Evolutionary conservation across 2,329 filamentous ascomycete species (phyloP).

Genomic region (Aspergillus thermomutatus): DNA sequence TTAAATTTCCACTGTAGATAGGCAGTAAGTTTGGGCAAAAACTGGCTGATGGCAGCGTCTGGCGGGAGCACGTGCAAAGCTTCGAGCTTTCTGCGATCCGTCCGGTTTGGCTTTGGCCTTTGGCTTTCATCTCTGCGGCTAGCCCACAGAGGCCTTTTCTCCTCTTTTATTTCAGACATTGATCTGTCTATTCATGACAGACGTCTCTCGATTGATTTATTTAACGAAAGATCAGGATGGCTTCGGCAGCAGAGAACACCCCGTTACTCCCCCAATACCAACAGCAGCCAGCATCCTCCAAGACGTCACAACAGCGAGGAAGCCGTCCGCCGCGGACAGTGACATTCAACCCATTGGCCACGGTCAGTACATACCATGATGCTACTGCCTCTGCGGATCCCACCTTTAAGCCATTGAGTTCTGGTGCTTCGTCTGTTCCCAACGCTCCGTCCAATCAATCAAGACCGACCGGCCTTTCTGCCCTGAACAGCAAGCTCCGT

Average conservation of each 20-base stretch:
- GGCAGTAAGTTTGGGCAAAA: neutral
- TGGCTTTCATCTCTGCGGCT: neutral
- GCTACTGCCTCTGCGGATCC: constrained; percentile 37
- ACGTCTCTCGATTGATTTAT: constrained; percentile 9
- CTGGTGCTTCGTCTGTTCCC: constrained; percentile 35
- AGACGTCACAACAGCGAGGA: constrained; percentile 39
- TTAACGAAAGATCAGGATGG: constrained; percentile 22
- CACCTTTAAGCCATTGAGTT: constrained; percentile 40
- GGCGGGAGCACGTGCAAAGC: constrained; percentile 22
- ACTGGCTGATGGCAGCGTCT: constrained; percentile 5
- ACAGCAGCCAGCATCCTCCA: constrained; percentile 24
- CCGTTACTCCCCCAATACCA: constrained; percentile 40
- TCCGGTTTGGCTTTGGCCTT: neutral
- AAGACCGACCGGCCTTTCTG: constrained; percentile 65
- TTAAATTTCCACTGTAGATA: too few species aligned
- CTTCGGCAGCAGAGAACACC: constrained; percentile 39
- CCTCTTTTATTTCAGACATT: constrained; percentile 6
- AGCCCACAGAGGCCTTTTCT: neutral
- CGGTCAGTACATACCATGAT: constrained; percentile 43
- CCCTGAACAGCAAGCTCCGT: constrained; percentile 82
- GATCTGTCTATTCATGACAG: constrained; percentile 14
- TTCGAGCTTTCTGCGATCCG: constrained; percentile 12
- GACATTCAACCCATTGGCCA: constrained; percentile 47
- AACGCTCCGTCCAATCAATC: constrained; percentile 24
- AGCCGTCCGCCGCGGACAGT: constrained; percentile 42